A percentile compares a stretch with the other conserved stretches of the same genome.
Conservation (phyloP, 2,329 filamentous ascomycete genomes). For the Apiospora hydei region DNA sequence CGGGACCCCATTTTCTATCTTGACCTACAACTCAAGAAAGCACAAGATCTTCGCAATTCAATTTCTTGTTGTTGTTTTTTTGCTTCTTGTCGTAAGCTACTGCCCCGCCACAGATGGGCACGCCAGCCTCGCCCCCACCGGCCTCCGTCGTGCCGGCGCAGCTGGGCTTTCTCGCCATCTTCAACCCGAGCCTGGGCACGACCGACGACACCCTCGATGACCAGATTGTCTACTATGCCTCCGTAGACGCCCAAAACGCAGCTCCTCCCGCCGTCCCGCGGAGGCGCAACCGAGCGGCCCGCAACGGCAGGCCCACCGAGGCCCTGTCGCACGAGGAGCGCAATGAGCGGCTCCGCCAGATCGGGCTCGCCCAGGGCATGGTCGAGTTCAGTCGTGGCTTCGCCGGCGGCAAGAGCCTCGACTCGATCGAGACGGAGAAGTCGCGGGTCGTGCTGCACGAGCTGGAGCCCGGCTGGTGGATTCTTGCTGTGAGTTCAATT, state of each 20-base stretch:
- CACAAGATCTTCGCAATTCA: not conserved
- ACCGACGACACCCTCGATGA: conserved; percentile 75
- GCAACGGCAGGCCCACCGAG: conserved; percentile 52
- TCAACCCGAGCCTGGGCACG: conserved; percentile 76
- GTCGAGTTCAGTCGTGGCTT: conserved; percentile 92
- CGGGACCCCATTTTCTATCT: not conserved
- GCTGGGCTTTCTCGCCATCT: conserved; percentile 91
- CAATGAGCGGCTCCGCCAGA: conserved; percentile 89
- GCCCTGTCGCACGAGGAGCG: conserved; percentile 67
- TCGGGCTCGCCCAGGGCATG: conserved; percentile 96
- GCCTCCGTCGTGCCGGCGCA: conserved; percentile 73
- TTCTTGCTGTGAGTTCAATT: conserved; percentile 75
- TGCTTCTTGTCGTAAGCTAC: not conserved
- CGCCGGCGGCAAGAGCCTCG: conserved; percentile 76
- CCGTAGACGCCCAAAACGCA: conserved; percentile 54
- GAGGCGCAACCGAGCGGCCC: conserved; percentile 46
- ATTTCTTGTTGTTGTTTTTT: not conserved
- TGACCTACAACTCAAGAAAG: not conserved
- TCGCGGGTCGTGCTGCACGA: conserved; percentile 85
- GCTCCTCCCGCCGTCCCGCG: conserved; percentile 48
- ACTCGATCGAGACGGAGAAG: conserved; percentile 91
- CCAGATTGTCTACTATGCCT: conserved; percentile 94
- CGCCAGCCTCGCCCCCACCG: conserved; percentile 33
- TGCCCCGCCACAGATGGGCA: conserved; percentile 30
- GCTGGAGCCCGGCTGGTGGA: conserved; percentile 93